These are phyloP conservation scores for Nothophaeocryptopus gaeumannii DNA, from an alignment of 2,329 filamentous ascomycete species.

Conservation along the genomic window DNA sequence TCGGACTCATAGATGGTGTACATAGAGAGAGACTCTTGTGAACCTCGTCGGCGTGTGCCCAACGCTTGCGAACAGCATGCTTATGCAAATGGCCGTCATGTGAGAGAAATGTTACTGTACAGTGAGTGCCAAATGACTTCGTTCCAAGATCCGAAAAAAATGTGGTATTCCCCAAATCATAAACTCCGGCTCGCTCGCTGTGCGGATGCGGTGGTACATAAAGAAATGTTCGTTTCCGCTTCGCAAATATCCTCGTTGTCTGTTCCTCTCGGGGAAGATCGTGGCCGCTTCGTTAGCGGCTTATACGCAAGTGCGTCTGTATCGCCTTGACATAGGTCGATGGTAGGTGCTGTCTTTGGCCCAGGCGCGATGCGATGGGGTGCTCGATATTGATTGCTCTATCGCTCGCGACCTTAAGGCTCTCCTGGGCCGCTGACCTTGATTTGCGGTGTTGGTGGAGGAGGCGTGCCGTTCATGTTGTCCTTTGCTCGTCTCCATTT, in stretches of 20 bases:
- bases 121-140: not conserved
- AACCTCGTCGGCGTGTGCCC: not conserved
- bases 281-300: not conserved
- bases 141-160: conserved; percentile 1
- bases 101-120: not conserved
- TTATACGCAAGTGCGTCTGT: not conserved
- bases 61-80: not conserved
- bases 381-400: too few species aligned
- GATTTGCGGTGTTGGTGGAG: conserved; percentile 38
- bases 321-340: not conserved
- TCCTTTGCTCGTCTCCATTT: conserved; percentile 37
- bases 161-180: conserved; percentile 11
- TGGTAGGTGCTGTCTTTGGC: too few species aligned
- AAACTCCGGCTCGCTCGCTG: conserved; percentile 9
- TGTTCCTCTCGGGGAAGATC: too few species aligned
- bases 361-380: too few species aligned
- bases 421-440: conserved; percentile 40
- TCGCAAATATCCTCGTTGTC: too few species aligned
- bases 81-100: conserved; percentile 1
- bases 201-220: conserved; percentile 8
- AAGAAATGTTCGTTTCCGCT: not conserved
- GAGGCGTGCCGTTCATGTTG: conserved; percentile 33
- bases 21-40: too few species aligned
- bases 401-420: conserved; percentile 24
- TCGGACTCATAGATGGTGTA: not conserved